These are phyloP conservation scores for Planoprotostelium fungivorum DNA, from an alignment of 78 protist genomes.

Conservation along the genomic window DNA sequence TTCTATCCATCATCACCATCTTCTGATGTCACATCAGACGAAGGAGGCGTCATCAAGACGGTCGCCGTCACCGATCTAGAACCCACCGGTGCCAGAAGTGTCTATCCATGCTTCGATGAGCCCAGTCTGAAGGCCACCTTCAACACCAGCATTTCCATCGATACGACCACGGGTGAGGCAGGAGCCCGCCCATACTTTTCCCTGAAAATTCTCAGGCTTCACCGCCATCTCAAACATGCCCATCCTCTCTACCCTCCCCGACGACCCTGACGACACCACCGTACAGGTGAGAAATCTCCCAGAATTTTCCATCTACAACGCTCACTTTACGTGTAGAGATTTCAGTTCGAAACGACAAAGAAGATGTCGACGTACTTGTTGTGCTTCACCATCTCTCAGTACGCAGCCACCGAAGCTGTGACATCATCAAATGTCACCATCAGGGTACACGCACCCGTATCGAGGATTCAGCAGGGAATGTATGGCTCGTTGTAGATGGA, in stretches of 20 bases:
- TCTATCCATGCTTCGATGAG: slow-evolving; percentile 57
- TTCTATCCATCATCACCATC: too few species aligned
- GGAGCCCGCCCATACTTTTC: background rate
- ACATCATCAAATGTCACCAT: background rate
- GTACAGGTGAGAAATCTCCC: background rate
- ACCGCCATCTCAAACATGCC: slow-evolving; percentile 44
- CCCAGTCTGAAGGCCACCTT: slow-evolving; percentile 45
- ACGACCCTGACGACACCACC: background rate
- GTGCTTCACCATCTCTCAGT: slow-evolving; percentile 73
- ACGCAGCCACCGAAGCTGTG: slow-evolving; percentile 10
- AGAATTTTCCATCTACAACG: background rate
- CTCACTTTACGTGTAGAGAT: background rate
- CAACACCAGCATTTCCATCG: slow-evolving; percentile 24
- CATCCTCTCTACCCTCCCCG: background rate
- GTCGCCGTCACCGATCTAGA: background rate
- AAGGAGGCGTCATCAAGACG: background rate
- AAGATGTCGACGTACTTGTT: slow-evolving; percentile 87
- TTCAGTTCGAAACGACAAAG: slow-evolving; percentile 52
- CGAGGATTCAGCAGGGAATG: slow-evolving; percentile 58
- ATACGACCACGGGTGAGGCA: background rate
- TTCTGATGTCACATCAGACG: background rate
- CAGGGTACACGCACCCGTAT: background rate
- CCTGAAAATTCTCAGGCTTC: background rate
- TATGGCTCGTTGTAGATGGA: slow-evolving; percentile 16
- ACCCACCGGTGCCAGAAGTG: background rate